phyloP scores from a whole-genome alignment of 805 yeast genomes.

The Metschnikowia continentalis region DNA sequence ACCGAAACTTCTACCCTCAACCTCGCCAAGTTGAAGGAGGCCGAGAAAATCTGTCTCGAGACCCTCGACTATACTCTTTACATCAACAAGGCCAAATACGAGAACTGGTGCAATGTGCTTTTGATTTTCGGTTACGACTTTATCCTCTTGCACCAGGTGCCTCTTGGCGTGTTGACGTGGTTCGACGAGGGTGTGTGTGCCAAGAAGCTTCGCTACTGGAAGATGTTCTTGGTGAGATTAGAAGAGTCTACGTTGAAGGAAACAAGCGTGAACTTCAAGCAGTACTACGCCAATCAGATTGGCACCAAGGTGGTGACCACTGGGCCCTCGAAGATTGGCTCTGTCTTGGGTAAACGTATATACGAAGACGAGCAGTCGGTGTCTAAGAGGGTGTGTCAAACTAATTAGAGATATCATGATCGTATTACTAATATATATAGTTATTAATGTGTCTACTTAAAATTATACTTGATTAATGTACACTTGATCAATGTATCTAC shows the following conservation, averaged over 20 bases:
- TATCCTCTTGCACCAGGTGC: conserved; percentile 32
- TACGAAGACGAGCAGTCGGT: conserved; percentile 7
- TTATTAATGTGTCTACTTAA: too few relatives aligned
- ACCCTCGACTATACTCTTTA: conserved; percentile 55
- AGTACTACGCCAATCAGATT: conserved; percentile 19
- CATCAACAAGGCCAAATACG: conserved; percentile 47
- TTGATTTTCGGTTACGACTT: conserved; percentile 43
- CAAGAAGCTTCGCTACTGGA: conserved; percentile 16
- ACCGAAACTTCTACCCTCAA: conserved; percentile 31
- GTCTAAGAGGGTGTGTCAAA: conserved; percentile 11
- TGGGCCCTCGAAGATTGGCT: conserved; percentile 10
- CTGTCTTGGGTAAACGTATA: conserved; percentile 15
- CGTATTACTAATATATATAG: too few relatives aligned
- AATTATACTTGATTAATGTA: too few relatives aligned
- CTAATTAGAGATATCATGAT: too few relatives aligned
- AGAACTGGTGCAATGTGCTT: conserved; percentile 43
- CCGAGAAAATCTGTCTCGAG: conserved; percentile 53
- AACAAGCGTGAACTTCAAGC: conserved; percentile 16
- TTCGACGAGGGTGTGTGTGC: conserved; percentile 10
- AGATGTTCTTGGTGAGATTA: conserved; percentile 15
- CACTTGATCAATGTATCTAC: too few relatives aligned
- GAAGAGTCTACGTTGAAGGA: conserved; percentile 11
- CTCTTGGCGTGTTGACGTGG: conserved; percentile 17
- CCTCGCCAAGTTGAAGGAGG: conserved; percentile 41
- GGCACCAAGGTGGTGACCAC: conserved; percentile 17